Evolutionary conservation across 805 yeast species (phyloP), one percentile per base, ranked within the genome.

Genomic region (Candida pseudofarinosa): DNA sequence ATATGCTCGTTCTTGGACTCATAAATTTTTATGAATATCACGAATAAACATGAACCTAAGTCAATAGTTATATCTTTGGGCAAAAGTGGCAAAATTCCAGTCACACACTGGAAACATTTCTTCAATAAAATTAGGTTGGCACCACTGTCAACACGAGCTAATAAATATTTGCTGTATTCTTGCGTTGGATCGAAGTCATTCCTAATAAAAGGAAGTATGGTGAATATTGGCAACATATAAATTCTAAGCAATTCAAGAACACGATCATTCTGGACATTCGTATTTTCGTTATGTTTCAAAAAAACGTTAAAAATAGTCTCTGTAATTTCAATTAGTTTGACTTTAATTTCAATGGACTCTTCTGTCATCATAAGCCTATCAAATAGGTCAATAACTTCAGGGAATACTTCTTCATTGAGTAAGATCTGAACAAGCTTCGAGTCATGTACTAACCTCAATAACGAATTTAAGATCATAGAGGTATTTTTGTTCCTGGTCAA

Each of bases 211-310:
- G 95, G 90, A 35, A 85, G 62, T 6, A 75, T 63, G 23, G 69
- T 72, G 19, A 82, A 74, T 14, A 89, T 63, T 0, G 87, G 83
- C 16, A 82, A 69, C 67, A 85, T 71, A 14, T 79, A 76, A 4
- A 89, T 74, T 48, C 96, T 72, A 39, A 89, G 63, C 19, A 90
- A 67, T 56, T 91, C 97, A 59, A 91, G 88, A 42, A 86, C 82
- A 20, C 69, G 34, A 28, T 40, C 38, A 62, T 23, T 57, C 65
- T 19, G 73, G 65, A 71, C 62, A 32, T 70, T 57, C 40, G 83
- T 81, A 14, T 44, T 48, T 4, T 40, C 39, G 16, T 51, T 35
- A 45, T 49, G 58, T 1, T 66, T 59, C 5, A 53, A 55, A 45
- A 66, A 69, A n/a, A 32, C 17, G 15, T n/a, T n/a, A n/a, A n/a